Base-by-base conservation (phyloP, 345 rosid genomes). In the Erodium maritimum region DNA sequence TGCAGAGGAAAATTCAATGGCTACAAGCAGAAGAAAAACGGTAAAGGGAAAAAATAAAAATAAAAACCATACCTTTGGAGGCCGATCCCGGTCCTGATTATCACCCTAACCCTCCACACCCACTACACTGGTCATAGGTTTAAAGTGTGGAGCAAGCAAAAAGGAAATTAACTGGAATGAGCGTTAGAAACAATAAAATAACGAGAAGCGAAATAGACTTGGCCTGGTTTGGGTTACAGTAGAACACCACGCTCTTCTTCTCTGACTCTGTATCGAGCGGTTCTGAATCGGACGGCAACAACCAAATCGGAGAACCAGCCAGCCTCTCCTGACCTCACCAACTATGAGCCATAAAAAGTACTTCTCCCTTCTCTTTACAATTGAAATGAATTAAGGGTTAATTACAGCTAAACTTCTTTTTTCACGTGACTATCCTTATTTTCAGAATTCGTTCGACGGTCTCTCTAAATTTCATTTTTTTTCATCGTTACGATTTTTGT, bases 31-130 rank as follows among this genome's bases (percentile, higher is more conserved):
- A 50, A 60, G n/a, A 25, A 18, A 17, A 17, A 13, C 19, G 20
- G 23, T 2, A 10, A 24, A 61, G n/a, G 51, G 45, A 48, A 24
- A 25, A 48, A 45, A 10, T 16, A 23, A 53, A 17, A n/a, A n/a
- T n/a, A n/a, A 56, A 64, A 56, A 0, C 61, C 61, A 54, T 64
- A 64, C 67, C 61, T 56, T 17, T 17, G 45, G 48, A 24, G 61
- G 60, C 37, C 24, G 67, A 64, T 64, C 50, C 37, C 19, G 61
- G 56, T 64, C 51, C 48, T 42, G 48, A 42, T 42, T 3, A 3
- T 42, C 14, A 42, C 48, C 48, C 48, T 42, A 42, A 42, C 48
- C 48, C 48, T 42, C 14, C 16, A 42, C 48, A 7, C 12, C 14
- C 17, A 42, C 48, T 42, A 42, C 37, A 29, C 48, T 42, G 17